Percentiles rank a stretch among this genome's conserved stretches.
Conservation (phyloP, 1,284 basidiomycete genomes). For the Sporisorium iseilematis-ciliati region DNA sequence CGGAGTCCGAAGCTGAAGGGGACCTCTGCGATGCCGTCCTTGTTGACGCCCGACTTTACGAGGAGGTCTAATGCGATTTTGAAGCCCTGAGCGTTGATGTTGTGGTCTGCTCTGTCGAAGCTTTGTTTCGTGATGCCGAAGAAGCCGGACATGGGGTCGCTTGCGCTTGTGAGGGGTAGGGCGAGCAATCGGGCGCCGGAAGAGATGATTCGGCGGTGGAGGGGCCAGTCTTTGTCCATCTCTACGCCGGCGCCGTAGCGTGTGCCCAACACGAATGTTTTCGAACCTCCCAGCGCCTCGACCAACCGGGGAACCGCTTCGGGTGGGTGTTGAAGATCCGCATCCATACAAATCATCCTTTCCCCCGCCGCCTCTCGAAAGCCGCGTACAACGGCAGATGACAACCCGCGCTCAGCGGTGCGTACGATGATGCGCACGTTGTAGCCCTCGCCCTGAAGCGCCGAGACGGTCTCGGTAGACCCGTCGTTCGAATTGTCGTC, state of each 20-base stretch:
- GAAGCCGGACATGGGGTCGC: conserved; percentile 73
- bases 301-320: conserved; percentile 71
- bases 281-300: conserved; percentile 67
- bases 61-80: conserved; percentile 54
- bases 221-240: conserved; percentile 73
- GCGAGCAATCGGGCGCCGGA: conserved; percentile 72
- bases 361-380: conserved; percentile 72
- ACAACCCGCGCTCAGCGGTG: conserved; percentile 72
- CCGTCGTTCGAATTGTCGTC: conserved; percentile 56
- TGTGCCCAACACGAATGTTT: conserved; percentile 72
- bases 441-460: conserved; percentile 68
- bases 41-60: conserved; percentile 41
- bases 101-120: conserved; percentile 27
- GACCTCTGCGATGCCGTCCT: conserved; percentile 38
- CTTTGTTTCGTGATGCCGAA: conserved; percentile 71
- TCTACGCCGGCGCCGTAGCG: conserved; percentile 72
- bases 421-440: conserved; percentile 72
- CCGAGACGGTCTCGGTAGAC: conserved; percentile 29
- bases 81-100: conserved; percentile 53
- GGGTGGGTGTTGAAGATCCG: conserved; percentile 73
- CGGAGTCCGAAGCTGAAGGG: conserved; percentile 49
- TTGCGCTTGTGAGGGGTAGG: conserved; percentile 71
- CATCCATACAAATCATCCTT: conserved; percentile 73
- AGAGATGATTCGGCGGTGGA: conserved; percentile 72
- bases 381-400: conserved; percentile 72